Conservation (phyloP, 1,284 basidiomycete species). For the Microbotryum silenes-acaulis region DNA sequence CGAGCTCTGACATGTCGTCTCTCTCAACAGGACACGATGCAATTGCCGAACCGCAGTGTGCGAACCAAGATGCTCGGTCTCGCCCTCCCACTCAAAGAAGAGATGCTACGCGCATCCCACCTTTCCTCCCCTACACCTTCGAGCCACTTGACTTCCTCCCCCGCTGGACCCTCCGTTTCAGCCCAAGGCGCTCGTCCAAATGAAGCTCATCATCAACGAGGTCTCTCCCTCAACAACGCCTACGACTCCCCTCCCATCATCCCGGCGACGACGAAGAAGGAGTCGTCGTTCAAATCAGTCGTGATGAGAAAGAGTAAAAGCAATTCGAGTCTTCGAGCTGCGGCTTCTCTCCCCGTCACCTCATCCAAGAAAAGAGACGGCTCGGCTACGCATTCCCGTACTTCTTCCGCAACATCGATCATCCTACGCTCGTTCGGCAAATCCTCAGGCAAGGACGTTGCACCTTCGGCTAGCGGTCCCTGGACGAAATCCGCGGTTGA, state of each 20-base stretch:
- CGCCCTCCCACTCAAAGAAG: conserved; percentile 22
- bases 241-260: not conserved
- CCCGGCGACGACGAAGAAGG: conserved; percentile 1
- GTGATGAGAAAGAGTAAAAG: conserved; percentile 23
- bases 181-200: conserved; percentile 3
- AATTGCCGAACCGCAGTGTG: conserved; percentile 21
- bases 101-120: conserved; percentile 20
- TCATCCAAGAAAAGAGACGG: too few species aligned
- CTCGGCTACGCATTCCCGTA: conserved; percentile 5
- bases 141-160: not conserved
- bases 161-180: not conserved
- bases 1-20: too few species aligned
- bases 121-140: not conserved
- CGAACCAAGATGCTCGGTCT: conserved; percentile 26
- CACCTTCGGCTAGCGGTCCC: not conserved
- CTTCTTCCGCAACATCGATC: conserved; percentile 2
- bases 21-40: conserved; percentile 25
- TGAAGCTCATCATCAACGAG: conserved; percentile 8
- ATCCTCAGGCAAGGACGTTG: not conserved
- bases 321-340: too few species aligned
- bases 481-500: not conserved
- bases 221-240: conserved; percentile 12
- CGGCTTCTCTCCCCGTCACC: too few species aligned
- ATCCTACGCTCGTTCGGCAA: conserved; percentile 18
- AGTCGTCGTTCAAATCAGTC: conserved; percentile 15